Base-by-base conservation (phyloP, 352 stramenopile species). In the Pythium monospermum region DNA sequence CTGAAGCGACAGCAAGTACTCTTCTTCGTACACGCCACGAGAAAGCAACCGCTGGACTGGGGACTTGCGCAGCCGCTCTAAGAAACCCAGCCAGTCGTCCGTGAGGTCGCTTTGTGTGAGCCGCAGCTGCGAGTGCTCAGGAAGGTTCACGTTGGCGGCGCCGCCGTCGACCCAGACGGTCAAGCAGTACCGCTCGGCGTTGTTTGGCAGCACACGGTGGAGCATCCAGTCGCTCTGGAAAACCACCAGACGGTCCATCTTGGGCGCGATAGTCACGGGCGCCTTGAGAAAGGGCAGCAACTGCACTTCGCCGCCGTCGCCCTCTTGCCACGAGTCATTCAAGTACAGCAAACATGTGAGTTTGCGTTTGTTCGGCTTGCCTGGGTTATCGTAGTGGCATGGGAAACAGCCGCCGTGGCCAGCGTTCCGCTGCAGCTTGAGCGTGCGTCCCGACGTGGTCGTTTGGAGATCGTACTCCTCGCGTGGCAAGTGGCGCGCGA, bases 351-450 rank as follows among this genome's bases (percentile, higher is more conserved):
- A 76, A 4, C 76, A 81, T 1, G 82, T 94, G 47, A 95, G 53
- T n/a, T n/a, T n/a, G 45, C 76, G 86, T 63, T 92, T 93, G 61
- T 77, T 78, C 38, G 90, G 78, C 58, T 86, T 73, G 1, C 82
- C 83, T 46, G 88, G 90, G 30, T 83, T 81, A 59, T 95, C 85
- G 37, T 89, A 94, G 48, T 95, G 85, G 64, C 87, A 70, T 0
- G 85, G 85, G 49, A 95, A 95, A 57, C 83, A 94, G 2, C 81
- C 85, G 15, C 83, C 81, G 44, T 55, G 44, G 42, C 85, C 85
- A 43, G 81, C 64, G 45, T 89, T 95, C 46, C 79, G 72, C 58
- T 95, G 85, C 11, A 94, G 55, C 59, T 95, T 93, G 47, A 90
- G 45, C 74, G 88, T 85, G 43, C 79, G 68, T 23, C 67, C 68